These are phyloP conservation scores for Sarcomyxa edulis DNA, from an alignment of 768 basidiomycete species.

Conservation along the genomic window DNA sequence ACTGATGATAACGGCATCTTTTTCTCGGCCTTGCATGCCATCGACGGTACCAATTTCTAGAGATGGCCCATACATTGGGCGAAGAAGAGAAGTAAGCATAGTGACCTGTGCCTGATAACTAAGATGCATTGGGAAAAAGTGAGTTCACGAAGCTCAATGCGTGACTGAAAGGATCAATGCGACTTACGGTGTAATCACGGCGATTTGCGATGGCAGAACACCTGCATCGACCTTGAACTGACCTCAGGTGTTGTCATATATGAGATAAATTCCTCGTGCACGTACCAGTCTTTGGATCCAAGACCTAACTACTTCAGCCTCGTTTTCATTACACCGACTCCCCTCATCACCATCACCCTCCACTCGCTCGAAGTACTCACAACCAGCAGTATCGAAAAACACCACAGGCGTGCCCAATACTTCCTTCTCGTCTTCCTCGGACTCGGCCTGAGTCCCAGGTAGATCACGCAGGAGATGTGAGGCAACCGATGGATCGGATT, in stretches of 20 bases:
- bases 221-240: conserved; percentile 9
- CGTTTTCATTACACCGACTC: conserved; percentile 92
- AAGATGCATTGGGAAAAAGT: neutral
- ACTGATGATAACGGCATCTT: conserved; percentile 88
- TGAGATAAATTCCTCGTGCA: neutral
- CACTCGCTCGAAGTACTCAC: conserved; percentile 85
- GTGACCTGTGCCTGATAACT: conserved; percentile 96
- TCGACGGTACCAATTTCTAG: conserved; percentile 95
- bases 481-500: conserved; percentile 67
- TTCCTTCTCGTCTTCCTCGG: conserved; percentile 70
- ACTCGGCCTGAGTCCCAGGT: conserved; percentile 41
- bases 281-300: conserved; percentile 79
- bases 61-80: conserved; percentile 56
- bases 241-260: too few relatives aligned
- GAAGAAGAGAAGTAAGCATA: conserved; percentile 71
- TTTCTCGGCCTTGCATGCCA: conserved; percentile 96
- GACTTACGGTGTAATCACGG: conserved; percentile 70
- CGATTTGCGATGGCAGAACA: conserved; percentile 53
- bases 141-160: neutral
- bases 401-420: conserved; percentile 72
- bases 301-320: conserved; percentile 76
- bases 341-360: conserved; percentile 84
- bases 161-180: neutral
- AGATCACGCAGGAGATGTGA: conserved; percentile 69
- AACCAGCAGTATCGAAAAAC: conserved; percentile 93